Evolutionary conservation across 305 asterid species (phyloP).

Genomic region (Nicotiana rustica): DNA sequence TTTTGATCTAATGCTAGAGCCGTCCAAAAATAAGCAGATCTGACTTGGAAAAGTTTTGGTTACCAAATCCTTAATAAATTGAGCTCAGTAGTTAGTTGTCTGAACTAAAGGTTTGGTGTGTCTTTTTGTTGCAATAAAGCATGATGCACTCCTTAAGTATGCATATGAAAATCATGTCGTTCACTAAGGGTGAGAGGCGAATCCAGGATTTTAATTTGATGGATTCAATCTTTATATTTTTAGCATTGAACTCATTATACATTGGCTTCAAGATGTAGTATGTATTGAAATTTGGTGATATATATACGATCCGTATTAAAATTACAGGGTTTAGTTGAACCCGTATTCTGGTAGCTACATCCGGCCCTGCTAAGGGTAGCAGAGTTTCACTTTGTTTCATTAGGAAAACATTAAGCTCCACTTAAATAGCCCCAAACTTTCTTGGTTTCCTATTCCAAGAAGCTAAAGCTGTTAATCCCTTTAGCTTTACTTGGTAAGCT

Average conservation of each 20-base stretch:
- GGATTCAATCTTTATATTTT: no score
- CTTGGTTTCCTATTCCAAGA: not conserved
- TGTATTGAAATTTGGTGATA: no score
- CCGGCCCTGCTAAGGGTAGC: not conserved
- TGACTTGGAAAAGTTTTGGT: not conserved
- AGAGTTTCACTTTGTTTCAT: not conserved
- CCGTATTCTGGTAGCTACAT: no score
- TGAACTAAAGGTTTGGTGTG: not conserved
- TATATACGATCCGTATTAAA: no score
- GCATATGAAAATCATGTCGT: not conserved
- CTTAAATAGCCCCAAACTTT: not conserved
- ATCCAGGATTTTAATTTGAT: no score
- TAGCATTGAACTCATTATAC: no score
- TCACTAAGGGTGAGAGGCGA: not conserved
- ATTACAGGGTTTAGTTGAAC: no score
- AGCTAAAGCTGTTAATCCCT: not conserved
- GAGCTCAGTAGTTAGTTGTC: slow-evolving; percentile 3
- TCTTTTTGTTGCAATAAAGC: not conserved
- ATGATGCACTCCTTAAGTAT: slow-evolving; percentile 1
- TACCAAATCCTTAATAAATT: not conserved
- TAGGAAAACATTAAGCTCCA: not conserved
- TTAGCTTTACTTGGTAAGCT: not conserved
- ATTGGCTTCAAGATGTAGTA: no score
- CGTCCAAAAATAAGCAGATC: not conserved
- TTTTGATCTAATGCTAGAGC: slow-evolving; percentile 12